Evolutionary conservation across 23 red algal genomes (phyloP), one percentile per base, ranked within the genome.

Genomic region (Gracilaria caudata): DNA sequence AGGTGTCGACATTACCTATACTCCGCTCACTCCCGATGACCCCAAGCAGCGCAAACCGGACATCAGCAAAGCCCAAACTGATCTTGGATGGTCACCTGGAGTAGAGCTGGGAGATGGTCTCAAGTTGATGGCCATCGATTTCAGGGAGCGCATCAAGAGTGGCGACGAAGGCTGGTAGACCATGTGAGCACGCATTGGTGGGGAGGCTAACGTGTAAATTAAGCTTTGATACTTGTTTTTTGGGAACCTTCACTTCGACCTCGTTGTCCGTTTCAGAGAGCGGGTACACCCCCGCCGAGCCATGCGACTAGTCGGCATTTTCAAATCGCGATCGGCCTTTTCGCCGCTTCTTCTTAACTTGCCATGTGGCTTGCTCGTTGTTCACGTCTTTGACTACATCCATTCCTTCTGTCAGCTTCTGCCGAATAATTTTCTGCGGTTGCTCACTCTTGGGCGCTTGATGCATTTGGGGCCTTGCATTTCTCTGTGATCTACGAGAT

Each of bases 21-120:
- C 94, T 60, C 92, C 92, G 36, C 54, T 90, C 8, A 98, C 96
- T 74, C 96, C 96, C 7, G 96, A 98, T 81, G 96, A 98, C 77
- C 96, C 96, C 41, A 84, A 74, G 53, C 90, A 93, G 72, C 82
- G 96, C 35, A 92, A 98, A 58, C 96, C 96, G n/a, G 93, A 98
- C 66, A 98, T 98, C 60, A 64, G 68, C 34, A 92, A 93, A 58
- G 96, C 96, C 3, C 84, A 83, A 39, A 33, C 45, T 14, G 39
- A 82, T 0, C 86, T 98, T 38, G 86, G 79, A 46, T 98, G 96
- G 96, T 51, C 79, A 30, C 96, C 96, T 0, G 49, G 32, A 54
- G 92, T 98, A 25, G 83, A 87, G 5, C 86, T 98, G 11, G 33
- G 66, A 73, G 88, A 95, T 74, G 96, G 96, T 4, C 73, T 98